Conservation (phyloP, 2,329 filamentous ascomycete species). For the Dissoconium aciculare region DNA sequence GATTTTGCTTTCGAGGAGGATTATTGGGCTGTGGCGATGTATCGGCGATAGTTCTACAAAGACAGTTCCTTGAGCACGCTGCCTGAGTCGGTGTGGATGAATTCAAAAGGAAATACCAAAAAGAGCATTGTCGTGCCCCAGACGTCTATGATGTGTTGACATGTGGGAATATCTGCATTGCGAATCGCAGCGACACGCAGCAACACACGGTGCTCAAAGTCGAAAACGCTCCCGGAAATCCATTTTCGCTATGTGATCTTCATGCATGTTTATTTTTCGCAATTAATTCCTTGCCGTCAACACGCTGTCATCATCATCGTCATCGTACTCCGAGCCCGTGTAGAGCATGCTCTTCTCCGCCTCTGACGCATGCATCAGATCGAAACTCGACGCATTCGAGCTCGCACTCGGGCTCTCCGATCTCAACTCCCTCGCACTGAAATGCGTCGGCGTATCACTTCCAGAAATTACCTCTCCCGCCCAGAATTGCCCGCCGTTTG, state of each 20-base stretch:
- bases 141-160: no score
- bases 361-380: constrained; percentile 32
- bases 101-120: no score
- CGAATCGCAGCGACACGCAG: no score
- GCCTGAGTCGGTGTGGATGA: constrained; percentile 1
- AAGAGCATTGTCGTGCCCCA: no score
- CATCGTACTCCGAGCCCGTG: constrained; percentile 10
- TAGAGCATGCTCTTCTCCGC: constrained; percentile 23
- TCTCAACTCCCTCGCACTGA: constrained; percentile 5
- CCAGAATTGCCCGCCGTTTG: constrained; percentile 31
- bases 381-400: constrained; percentile 28
- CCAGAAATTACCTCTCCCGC: constrained; percentile 13
- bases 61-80: background rate
- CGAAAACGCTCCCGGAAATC: background rate
- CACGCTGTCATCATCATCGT: constrained; percentile 15
- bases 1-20: background rate
- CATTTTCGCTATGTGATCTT: background rate
- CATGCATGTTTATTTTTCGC: constrained; percentile 2
- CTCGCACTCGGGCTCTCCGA: constrained; percentile 14
- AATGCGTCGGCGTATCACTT: no score
- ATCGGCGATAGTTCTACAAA: background rate
- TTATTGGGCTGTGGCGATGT: background rate
- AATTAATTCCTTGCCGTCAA: constrained; percentile 3
- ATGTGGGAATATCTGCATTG: no score
- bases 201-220: no score